These are phyloP conservation scores for Kwoniella newhampshirensis DNA, from an alignment of 768 basidiomycete species.

Conservation along the genomic window DNA sequence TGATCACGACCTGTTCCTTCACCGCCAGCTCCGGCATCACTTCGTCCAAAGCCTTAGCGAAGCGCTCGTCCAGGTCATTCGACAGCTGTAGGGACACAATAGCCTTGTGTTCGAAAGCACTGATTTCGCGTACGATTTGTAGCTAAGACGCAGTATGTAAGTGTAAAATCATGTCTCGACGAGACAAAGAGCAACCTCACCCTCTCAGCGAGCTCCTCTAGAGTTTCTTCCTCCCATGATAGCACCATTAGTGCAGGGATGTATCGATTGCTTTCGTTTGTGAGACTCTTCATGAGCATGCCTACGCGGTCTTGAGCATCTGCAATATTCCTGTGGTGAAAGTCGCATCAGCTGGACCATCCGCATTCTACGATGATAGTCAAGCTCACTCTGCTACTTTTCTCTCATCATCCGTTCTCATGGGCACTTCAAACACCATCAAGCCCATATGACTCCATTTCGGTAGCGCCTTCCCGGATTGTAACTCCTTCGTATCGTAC, in stretches of 20 bases:
- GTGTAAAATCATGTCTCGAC: too few relatives aligned
- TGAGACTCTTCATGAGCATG: slow-evolving; percentile 7
- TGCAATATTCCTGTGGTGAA: slow-evolving; percentile 18
- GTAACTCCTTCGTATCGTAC: slow-evolving; percentile 16
- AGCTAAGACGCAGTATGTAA: not conserved
- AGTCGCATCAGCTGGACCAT: slow-evolving; percentile 1
- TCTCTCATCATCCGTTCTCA: slow-evolving; percentile 14
- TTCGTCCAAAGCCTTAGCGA: slow-evolving; percentile 13
- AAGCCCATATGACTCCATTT: slow-evolving; percentile 20
- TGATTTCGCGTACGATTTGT: slow-evolving; percentile 19
- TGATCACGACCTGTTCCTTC: slow-evolving; percentile 26
- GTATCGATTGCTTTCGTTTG: slow-evolving; percentile 18
- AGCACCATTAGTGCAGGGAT: slow-evolving; percentile 30
- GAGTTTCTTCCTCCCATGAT: slow-evolving; percentile 37
- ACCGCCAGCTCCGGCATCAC: slow-evolving; percentile 13
- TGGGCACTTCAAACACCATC: slow-evolving; percentile 34
- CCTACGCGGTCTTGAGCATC: slow-evolving; percentile 37
- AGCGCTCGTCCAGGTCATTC: slow-evolving; percentile 35
- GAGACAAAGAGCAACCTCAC: slow-evolving; percentile 17
- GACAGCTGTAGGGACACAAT: slow-evolving; percentile 26
- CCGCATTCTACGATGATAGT: too few relatives aligned
- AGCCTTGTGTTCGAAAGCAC: slow-evolving; percentile 17
- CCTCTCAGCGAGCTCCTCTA: slow-evolving; percentile 30
- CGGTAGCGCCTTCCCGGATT: slow-evolving; percentile 14
- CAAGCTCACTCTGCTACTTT: slow-evolving; percentile 24